Evolutionary conservation across 495 filamentous ascomycete genomes (phyloP), one percentile per base, ranked within the genome.

Genomic region (Trichoderma orchidacearum): DNA sequence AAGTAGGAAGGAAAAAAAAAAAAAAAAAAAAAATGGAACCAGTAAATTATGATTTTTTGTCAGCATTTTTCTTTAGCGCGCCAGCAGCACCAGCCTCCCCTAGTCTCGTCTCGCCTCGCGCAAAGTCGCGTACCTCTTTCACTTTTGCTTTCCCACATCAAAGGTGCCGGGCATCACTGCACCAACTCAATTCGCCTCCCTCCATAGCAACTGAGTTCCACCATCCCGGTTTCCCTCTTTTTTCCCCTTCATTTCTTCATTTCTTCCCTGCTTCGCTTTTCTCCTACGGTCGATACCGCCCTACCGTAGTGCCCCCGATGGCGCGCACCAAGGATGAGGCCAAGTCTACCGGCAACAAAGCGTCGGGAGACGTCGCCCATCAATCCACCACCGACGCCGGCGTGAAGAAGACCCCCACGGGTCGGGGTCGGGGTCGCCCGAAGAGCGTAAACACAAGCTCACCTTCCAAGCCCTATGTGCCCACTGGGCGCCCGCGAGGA

Each of bases 341-440:
- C 30, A 32, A 59, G 21, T n/a, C 27, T 3, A 2, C 28, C 17
- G 28, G 2, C 51, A 31, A 23, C 38, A 8, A 27, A 7, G 41
- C 41, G 21, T 15, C 41, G 2, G 7, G 18, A 48, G 41, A 48
- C 41, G 27, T 48, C 41, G 27, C 41, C 8, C 41, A 17, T 23
- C 41, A 48, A 11, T 56, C 62, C 32, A 48, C 61, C n/a, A 64
- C 64, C 52, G 63, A 67, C 0, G 58, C 60, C n/a, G 27, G 34
- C 51, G 51, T 38, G 28, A 59, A 60, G 15, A 56, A 60, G 21
- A 58, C 59, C 3, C 62, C 70, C 5, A 62, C 61, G 32, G 75
- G 75, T 64, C 72, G 74, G 58, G 68, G 70, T 45, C 73, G 74
- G 54, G 74, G 74, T 30, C 70, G 74, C 56, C 74, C 65, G 38